Evolutionary conservation across 2,329 filamentous ascomycete species (phyloP).

Genomic region (Zasmidium cellare): DNA sequence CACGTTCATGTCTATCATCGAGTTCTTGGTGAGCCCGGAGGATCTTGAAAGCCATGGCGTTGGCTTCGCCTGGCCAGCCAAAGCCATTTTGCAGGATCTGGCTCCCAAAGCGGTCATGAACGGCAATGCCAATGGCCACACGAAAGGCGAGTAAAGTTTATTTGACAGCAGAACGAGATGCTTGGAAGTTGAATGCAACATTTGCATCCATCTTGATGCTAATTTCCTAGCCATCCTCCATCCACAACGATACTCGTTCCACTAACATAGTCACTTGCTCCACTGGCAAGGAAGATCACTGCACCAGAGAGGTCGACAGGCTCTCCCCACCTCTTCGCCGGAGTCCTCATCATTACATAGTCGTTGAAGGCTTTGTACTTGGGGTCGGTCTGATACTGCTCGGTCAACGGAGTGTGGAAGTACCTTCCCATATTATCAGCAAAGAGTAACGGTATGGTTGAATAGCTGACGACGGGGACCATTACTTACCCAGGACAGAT

Average conservation of each 20-base stretch:
- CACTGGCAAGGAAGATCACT: conserved; percentile 73
- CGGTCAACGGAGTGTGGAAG: conserved; percentile 24
- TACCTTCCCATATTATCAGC: conserved; percentile 44
- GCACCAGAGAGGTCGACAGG: conserved; percentile 86
- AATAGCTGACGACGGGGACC: no score
- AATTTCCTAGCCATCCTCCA: conserved; percentile 61
- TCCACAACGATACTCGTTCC: conserved; percentile 81
- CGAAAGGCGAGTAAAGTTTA: background rate
- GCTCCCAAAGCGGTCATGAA: background rate
- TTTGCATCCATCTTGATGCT: background rate
- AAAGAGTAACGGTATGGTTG: no score
- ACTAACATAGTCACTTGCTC: conserved; percentile 73
- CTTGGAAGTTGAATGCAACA: no score
- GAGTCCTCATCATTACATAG: conserved; percentile 74
- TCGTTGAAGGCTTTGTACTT: conserved; percentile 56
- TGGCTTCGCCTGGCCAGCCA: conserved; percentile 29
- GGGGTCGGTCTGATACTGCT: conserved; percentile 25
- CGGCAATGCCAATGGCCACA: background rate
- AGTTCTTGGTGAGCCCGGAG: conserved; percentile 23
- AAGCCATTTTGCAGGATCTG: conserved; percentile 17
- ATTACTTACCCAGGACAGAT: conserved; percentile 71
- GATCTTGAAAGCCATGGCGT: conserved; percentile 14
- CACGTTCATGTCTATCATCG: conserved; percentile 29
- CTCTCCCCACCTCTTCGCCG: conserved; percentile 76
- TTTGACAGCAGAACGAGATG: no score